These are phyloP conservation scores for Sordariomycetes sp. DNA, from an alignment of 2,329 filamentous ascomycete genomes.

Conservation along the genomic window DNA sequence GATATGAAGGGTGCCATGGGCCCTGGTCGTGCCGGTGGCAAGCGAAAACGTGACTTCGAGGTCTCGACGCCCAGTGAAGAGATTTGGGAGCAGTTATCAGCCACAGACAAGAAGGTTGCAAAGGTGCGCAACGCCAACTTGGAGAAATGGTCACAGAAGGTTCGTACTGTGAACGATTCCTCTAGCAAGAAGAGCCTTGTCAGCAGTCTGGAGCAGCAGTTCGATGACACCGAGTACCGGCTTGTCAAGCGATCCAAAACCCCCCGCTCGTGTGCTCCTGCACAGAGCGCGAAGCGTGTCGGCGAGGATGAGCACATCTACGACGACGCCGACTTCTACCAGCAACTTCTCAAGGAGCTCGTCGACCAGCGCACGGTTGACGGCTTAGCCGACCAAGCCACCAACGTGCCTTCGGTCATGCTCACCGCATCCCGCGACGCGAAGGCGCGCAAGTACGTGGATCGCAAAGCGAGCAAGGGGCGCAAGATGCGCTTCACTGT, in stretches of 20 bases:
- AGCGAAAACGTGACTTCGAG: constrained; percentile 49
- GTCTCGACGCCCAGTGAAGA: constrained; percentile 49
- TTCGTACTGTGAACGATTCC: constrained; percentile 35
- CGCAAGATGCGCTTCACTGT: constrained; percentile 90
- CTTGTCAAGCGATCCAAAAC: constrained; percentile 60
- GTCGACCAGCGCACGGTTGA: constrained; percentile 80
- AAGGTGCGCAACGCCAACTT: constrained; percentile 62
- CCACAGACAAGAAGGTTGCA: constrained; percentile 50
- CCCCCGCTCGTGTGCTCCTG: constrained; percentile 67
- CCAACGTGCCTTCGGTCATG: constrained; percentile 43
- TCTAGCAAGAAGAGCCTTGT: constrained; percentile 39
- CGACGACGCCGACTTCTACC: constrained; percentile 93
- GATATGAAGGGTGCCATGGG: constrained; percentile 55
- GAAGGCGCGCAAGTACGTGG: constrained; percentile 75
- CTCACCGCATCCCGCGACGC: constrained; percentile 65
- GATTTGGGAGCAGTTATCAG: constrained; percentile 65
- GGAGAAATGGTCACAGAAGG: constrained; percentile 83
- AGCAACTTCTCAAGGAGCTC: constrained; percentile 83
- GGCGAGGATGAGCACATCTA: constrained; percentile 59
- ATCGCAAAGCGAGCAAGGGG: constrained; percentile 92
- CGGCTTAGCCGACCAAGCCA: constrained; percentile 37
- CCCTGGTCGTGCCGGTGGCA: constrained; percentile 43
- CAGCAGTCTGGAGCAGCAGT: constrained; percentile 59
- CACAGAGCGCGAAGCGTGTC: constrained; percentile 51
- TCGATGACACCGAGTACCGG: constrained; percentile 52